A percentile compares a stretch with the other conserved stretches of the same genome.
phyloP scores from a whole-genome alignment of 306 rosid genomes.

The Pyrus pyrifolia region DNA sequence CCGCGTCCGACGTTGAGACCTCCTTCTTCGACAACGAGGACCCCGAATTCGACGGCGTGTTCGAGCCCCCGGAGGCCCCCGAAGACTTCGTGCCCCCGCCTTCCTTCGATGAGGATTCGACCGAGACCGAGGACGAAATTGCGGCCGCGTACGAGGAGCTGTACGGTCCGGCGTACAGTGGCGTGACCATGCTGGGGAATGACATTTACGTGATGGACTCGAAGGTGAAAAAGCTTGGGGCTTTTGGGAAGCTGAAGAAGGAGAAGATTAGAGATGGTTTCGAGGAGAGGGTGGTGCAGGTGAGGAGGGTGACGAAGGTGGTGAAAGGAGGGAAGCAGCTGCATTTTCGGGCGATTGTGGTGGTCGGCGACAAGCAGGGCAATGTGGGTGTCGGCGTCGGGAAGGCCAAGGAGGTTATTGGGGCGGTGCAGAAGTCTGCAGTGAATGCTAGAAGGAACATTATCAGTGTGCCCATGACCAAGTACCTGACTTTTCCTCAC shows the following conservation, averaged over 20 bases:
- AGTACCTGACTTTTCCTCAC: constrained; percentile 68
- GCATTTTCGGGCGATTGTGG: constrained; percentile 71
- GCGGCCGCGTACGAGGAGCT: constrained; percentile 76
- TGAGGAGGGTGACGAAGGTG: constrained; percentile 89
- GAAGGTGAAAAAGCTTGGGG: constrained; percentile 37
- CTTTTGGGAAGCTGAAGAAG: constrained; percentile 56
- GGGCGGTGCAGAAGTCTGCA: constrained; percentile 72
- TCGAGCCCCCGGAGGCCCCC: constrained; percentile 66
- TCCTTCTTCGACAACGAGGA: constrained; percentile 51
- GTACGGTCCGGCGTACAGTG: constrained; percentile 84
- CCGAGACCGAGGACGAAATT: constrained; percentile 68
- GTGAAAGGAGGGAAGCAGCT: constrained; percentile 93
- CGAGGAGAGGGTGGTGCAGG: constrained; percentile 87
- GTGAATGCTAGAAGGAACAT: constrained; percentile 67
- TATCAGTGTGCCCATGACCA: constrained; percentile 64
- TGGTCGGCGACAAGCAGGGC: constrained; percentile 90
- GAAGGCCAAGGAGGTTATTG: constrained; percentile 64
- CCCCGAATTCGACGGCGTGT: constrained; percentile 39
- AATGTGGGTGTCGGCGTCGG: constrained; percentile 84
- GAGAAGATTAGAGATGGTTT: constrained; percentile 78
- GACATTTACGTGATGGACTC: constrained; percentile 73
- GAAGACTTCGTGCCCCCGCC: constrained; percentile 65
- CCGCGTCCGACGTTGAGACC: constrained; percentile 53
- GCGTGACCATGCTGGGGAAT: constrained; percentile 53
- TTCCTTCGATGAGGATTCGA: constrained; percentile 61